Conservation (phyloP, 768 basidiomycete genomes). For the Thelephora aurantiotincta region DNA sequence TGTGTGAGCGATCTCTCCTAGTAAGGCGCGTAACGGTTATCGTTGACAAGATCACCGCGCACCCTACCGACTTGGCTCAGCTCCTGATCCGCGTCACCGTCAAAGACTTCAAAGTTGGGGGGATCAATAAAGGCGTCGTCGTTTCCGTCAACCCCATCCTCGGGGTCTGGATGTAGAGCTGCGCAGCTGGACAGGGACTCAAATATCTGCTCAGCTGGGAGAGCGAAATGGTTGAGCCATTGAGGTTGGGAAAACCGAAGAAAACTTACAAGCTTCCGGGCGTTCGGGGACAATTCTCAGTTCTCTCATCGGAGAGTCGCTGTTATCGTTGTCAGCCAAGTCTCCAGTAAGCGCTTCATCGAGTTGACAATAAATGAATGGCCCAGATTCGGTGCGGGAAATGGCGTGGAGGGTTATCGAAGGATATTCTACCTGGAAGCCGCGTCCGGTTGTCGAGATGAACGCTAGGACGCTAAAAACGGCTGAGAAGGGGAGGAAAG, state of each 20-base stretch:
- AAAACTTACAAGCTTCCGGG: conserved; percentile 40
- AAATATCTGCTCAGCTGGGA: conserved; percentile 69
- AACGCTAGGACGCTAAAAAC: conserved; percentile 55
- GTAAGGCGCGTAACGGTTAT: conserved; percentile 74
- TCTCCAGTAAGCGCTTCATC: conserved; percentile 35
- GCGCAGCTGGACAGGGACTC: conserved; percentile 79
- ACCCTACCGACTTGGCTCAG: conserved; percentile 84
- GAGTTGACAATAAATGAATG: conserved; percentile 87
- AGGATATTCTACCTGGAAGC: conserved; percentile 80
- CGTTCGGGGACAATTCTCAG: conserved; percentile 60
- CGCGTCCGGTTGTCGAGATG: conserved; percentile 52
- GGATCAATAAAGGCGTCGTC: conserved; percentile 30
- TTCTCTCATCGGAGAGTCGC: conserved; percentile 57
- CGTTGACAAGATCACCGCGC: conserved; percentile 77
- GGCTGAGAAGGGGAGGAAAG: conserved; percentile 1
- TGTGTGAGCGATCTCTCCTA: conserved; percentile 40
- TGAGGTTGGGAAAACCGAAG: neutral
- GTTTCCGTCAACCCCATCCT: conserved; percentile 33
- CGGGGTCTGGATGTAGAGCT: conserved; percentile 67
- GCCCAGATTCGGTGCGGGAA: conserved; percentile 49
- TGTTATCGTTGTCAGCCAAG: conserved; percentile 22
- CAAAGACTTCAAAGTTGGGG: conserved; percentile 34
- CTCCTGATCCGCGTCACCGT: conserved; percentile 51
- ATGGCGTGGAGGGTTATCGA: conserved; percentile 89
- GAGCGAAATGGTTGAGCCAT: conserved; percentile 1